phyloP scores from a whole-genome alignment of 495 filamentous ascomycete species.

The Aspergillus incahuasiensis region DNA sequence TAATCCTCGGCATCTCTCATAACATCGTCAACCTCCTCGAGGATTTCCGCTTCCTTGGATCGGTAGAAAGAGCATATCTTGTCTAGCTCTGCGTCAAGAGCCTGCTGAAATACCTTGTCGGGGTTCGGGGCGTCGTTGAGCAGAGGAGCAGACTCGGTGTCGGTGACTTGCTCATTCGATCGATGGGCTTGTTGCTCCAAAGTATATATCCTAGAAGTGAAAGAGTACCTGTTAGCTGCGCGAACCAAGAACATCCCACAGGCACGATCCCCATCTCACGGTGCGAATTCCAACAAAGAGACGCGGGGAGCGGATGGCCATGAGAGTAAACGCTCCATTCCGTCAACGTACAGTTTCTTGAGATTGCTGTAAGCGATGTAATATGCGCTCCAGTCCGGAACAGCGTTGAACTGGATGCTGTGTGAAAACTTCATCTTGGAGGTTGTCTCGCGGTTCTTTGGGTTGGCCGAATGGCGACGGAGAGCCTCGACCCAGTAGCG shows the following conservation, averaged over 20 bases:
- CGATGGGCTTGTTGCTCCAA: constrained; percentile 71
- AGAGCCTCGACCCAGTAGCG: constrained; percentile 41
- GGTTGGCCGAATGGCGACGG: constrained; percentile 20
- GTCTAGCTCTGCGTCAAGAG: constrained; percentile 84
- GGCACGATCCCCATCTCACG: background rate
- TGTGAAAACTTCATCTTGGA: constrained; percentile 99
- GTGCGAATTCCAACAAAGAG: background rate
- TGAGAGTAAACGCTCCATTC: background rate
- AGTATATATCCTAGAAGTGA: constrained; percentile 69
- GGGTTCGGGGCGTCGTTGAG: constrained; percentile 61
- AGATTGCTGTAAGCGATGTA: constrained; percentile 98
- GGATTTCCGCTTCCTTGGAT: constrained; percentile 80
- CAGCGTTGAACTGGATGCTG: constrained; percentile 98
- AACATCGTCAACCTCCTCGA: constrained; percentile 71
- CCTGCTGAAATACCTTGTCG: constrained; percentile 70
- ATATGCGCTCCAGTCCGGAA: constrained; percentile 96
- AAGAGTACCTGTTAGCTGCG: constrained; percentile 22
- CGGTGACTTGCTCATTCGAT: constrained; percentile 48
- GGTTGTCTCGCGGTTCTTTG: constrained; percentile 23
- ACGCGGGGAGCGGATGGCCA: background rate
- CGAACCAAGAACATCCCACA: background rate
- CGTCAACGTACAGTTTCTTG: constrained; percentile 82
- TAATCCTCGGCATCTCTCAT: constrained; percentile 70
- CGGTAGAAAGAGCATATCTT: constrained; percentile 89
- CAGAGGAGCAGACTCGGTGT: constrained; percentile 81